A percentile compares a stretch with the other conserved stretches of the same genome.
Evolutionary conservation across 106 monocot species (phyloP).

Genomic region (Dendrobium huoshanense): DNA sequence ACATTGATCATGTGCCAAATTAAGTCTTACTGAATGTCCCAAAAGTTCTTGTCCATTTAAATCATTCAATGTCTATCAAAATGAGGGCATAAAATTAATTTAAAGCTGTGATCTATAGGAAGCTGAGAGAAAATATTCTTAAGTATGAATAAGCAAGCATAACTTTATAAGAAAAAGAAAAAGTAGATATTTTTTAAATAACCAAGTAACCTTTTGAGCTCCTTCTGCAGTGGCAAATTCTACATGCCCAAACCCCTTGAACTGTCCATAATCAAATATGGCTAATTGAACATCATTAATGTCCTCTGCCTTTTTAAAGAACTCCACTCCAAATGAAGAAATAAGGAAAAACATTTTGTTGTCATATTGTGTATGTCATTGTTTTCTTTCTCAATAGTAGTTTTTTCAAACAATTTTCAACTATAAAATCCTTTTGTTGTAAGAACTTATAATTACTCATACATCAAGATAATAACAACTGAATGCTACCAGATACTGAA

Average conservation of each 20-base stretch:
- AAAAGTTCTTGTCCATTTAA: conserved; percentile 54
- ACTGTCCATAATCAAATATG: conserved; percentile 42
- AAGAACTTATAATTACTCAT: no score
- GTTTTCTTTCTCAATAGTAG: no score
- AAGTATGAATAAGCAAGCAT: neutral
- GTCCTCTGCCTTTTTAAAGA: conserved; percentile 74
- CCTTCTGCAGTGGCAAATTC: conserved; percentile 65
- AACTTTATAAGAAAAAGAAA: neutral
- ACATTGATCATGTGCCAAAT: conserved; percentile 42
- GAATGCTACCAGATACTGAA: no score
- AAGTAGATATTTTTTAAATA: neutral
- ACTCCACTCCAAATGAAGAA: conserved; percentile 40
- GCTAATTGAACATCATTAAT: conserved; percentile 64
- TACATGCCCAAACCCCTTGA: conserved; percentile 81
- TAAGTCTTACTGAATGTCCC: conserved; percentile 67
- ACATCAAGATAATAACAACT: no score
- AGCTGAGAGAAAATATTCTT: neutral
- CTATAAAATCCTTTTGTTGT: no score
- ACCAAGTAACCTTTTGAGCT: conserved; percentile 41
- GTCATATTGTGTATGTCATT: no score
- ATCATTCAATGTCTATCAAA: conserved; percentile 45
- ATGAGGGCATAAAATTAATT: neutral
- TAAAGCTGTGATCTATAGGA: neutral
- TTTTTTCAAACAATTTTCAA: no score
- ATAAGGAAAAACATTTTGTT: neutral